Evolutionary conservation across 305 asterid species (phyloP).

Genomic region (Solanum hybrid): DNA sequence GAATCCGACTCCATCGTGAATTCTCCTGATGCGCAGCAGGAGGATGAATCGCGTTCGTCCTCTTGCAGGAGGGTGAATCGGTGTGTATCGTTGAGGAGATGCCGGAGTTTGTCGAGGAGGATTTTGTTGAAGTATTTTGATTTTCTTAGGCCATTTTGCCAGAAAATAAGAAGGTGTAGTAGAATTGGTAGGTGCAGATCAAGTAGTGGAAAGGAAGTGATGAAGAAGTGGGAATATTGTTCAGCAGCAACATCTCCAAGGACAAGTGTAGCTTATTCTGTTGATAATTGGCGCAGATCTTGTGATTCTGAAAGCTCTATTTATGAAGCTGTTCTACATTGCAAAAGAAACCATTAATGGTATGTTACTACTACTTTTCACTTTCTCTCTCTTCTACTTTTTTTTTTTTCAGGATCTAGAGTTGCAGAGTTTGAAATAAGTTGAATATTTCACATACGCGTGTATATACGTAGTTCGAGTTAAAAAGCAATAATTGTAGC

Average conservation of each 20-base stretch:
- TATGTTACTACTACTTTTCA: background rate
- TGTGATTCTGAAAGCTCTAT: constrained; percentile 85
- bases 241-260: constrained; percentile 49
- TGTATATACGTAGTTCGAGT: background rate
- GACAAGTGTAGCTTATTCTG: constrained; percentile 44
- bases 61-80: constrained; percentile 15
- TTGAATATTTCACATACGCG: background rate
- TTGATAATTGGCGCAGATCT: constrained; percentile 54
- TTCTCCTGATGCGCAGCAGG: background rate
- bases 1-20: background rate
- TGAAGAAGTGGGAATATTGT: constrained; percentile 18
- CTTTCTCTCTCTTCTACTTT: background rate
- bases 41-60: constrained; percentile 8
- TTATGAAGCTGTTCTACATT: constrained; percentile 79
- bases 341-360: constrained; percentile 52
- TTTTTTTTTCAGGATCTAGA: background rate
- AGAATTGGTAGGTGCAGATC: constrained; percentile 10
- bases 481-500: background rate
- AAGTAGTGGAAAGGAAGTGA: constrained; percentile 17
- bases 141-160: constrained; percentile 38
- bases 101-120: constrained; percentile 38
- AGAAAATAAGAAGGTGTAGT: constrained; percentile 20
- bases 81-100: constrained; percentile 39
- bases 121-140: constrained; percentile 42
- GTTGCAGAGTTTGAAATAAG: background rate